Conservation (phyloP, 345 rosid genomes). For the Eucalyptus tenuipes region DNA sequence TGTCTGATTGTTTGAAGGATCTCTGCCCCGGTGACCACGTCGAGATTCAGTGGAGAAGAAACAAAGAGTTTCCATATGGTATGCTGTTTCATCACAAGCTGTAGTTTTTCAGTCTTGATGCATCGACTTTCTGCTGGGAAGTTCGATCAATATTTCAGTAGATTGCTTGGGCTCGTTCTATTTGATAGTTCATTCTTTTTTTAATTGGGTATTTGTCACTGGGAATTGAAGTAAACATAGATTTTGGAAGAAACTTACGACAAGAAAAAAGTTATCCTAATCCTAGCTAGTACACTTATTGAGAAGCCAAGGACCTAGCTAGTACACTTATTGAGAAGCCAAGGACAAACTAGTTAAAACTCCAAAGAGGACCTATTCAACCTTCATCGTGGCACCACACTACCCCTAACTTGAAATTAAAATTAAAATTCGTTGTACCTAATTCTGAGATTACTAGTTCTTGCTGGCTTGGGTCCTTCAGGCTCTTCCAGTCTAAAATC, state of each 20-base stretch:
- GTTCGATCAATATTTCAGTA: neutral
- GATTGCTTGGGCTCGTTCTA: neutral
- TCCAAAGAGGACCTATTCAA: neutral
- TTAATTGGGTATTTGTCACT: neutral
- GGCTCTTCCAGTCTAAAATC: neutral
- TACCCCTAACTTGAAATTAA: neutral
- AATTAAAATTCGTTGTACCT: neutral
- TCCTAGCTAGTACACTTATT: neutral
- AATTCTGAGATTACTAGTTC: neutral
- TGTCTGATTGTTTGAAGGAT: constrained; percentile 46
- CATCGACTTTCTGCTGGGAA: neutral
- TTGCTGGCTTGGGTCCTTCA: neutral
- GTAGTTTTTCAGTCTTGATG: neutral
- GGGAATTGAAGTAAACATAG: neutral
- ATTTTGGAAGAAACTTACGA: neutral
- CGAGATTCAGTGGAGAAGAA: constrained; percentile 94
- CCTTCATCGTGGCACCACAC: neutral
- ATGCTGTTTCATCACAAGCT: neutral
- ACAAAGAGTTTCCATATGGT: constrained; percentile 77
- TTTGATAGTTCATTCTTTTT: neutral
- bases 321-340: neutral
- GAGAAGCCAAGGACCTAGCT: neutral
- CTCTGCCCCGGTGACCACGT: constrained; percentile 66
- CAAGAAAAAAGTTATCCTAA: neutral
- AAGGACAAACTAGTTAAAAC: neutral